Conservation (phyloP, 768 basidiomycete genomes). For the Serendipita sp. region DNA sequence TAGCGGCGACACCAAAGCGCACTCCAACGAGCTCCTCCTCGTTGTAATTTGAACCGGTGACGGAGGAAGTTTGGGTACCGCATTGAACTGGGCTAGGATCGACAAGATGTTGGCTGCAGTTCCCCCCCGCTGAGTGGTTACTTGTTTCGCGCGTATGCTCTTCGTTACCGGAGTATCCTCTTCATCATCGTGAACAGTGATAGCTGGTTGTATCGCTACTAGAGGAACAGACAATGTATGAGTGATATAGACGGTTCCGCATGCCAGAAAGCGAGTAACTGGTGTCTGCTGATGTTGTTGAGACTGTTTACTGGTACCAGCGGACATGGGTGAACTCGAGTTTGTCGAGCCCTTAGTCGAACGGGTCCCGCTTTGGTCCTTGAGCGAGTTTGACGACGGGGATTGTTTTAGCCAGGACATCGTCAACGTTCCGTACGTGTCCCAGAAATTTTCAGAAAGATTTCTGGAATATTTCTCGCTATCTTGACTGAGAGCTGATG, state of each 20-base stretch:
- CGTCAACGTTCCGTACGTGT: neutral
- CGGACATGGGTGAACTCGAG: neutral
- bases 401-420: constrained; percentile 1
- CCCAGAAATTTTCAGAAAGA: too few species aligned
- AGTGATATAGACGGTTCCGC: constrained; percentile 66
- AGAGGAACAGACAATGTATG: constrained; percentile 47
- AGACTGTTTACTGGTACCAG: too few species aligned
- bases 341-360: neutral
- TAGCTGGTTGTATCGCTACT: constrained; percentile 10
- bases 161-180: constrained; percentile 35
- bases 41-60: neutral
- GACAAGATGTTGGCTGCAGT: constrained; percentile 54
- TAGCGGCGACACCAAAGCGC: constrained; percentile 56
- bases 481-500: neutral
- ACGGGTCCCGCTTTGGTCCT: neutral
- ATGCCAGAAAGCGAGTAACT: constrained; percentile 44
- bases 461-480: neutral
- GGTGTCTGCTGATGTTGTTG: neutral
- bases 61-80: neutral
- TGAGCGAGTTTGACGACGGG: neutral
- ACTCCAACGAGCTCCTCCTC: constrained; percentile 27
- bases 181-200: neutral
- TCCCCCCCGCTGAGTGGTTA: constrained; percentile 50
- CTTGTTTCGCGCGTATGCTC: constrained; percentile 54
- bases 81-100: constrained; percentile 48